Percentiles rank a stretch among this genome's conserved stretches.
phyloP scores from a whole-genome alignment of 805 yeast species.

The Wickerhamomyces kurtzmanii region DNA sequence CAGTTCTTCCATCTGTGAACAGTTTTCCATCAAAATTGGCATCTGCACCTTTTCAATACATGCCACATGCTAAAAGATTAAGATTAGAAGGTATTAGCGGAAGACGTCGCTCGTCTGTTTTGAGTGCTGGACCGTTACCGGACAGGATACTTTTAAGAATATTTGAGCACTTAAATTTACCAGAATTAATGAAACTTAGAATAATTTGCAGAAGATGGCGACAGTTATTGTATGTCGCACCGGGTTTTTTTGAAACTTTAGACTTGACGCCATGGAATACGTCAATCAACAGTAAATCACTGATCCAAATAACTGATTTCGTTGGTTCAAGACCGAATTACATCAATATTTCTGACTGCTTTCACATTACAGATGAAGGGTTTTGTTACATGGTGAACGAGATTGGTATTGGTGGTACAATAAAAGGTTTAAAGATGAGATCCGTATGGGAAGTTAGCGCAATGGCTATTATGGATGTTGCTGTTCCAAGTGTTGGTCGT shows the following conservation, averaged over 20 bases:
- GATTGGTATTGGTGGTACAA: conserved; percentile 55
- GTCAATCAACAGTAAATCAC: conserved; percentile 43
- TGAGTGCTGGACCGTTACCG: conserved; percentile 50
- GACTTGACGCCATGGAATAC: conserved; percentile 60
- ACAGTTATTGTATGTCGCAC: conserved; percentile 48
- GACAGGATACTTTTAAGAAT: conserved; percentile 46
- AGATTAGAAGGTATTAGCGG: conserved; percentile 35
- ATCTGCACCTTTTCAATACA: conserved; percentile 34
- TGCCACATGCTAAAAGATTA: conserved; percentile 44
- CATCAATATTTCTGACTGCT: conserved; percentile 63
- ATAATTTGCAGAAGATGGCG: conserved; percentile 60
- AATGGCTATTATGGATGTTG: conserved; percentile 73
- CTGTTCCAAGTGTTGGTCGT: conserved; percentile 55
- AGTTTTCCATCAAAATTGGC: conserved; percentile 19
- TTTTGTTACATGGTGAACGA: conserved; percentile 64
- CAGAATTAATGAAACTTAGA: conserved; percentile 50
- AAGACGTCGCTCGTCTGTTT: conserved; percentile 45
- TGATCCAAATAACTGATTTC: conserved; percentile 53
- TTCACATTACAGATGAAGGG: conserved; percentile 69
- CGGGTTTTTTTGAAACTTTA: conserved; percentile 37
- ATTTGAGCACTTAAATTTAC: conserved; percentile 43
- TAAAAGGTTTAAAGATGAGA: conserved; percentile 46
- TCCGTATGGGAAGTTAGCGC: conserved; percentile 74
- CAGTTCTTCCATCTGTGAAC: conserved; percentile 23
- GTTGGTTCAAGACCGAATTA: conserved; percentile 57